Conservation (phyloP, 768 basidiomycete species). For the Rhodotorula diobovata region DNA sequence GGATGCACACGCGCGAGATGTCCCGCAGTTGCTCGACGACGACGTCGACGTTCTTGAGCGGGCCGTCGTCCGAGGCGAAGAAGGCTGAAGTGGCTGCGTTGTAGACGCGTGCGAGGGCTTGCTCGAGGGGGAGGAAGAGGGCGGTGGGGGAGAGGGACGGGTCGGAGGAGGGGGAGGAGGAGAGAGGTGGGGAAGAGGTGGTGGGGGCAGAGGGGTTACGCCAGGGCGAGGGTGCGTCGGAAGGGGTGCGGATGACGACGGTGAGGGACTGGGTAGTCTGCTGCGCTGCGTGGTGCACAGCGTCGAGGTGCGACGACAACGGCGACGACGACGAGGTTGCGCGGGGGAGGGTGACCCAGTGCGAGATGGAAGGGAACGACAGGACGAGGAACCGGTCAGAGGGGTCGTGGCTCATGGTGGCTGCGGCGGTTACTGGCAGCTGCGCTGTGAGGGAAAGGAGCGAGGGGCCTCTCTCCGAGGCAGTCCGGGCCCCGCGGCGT, state of each 20-base stretch:
- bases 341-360: too few relatives aligned
- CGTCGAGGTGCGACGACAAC: not conserved
- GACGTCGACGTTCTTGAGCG: slow-evolving; percentile 20
- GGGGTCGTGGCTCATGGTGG: not conserved
- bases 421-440: too few relatives aligned
- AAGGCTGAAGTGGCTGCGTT: slow-evolving; percentile 7
- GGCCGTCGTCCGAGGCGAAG: not conserved
- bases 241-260: not conserved
- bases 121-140: slow-evolving; percentile 27
- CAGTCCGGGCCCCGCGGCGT: not conserved
- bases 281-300: not conserved
- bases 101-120: slow-evolving; percentile 17
- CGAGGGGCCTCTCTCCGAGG: too few relatives aligned
- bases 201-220: not conserved
- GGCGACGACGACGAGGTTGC: not conserved
- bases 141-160: not conserved
- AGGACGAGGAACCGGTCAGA: not conserved
- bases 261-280: not conserved
- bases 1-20: not conserved
- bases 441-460: too few relatives aligned
- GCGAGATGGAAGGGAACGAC: slow-evolving; percentile 6
- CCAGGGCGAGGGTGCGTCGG: slow-evolving; percentile 4
- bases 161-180: slow-evolving; percentile 11
- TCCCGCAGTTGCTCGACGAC: slow-evolving; percentile 19
- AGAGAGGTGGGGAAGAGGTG: not conserved